Evolutionary conservation across 2,329 filamentous ascomycete species (phyloP).

Genomic region (Fusarium proliferatum): DNA sequence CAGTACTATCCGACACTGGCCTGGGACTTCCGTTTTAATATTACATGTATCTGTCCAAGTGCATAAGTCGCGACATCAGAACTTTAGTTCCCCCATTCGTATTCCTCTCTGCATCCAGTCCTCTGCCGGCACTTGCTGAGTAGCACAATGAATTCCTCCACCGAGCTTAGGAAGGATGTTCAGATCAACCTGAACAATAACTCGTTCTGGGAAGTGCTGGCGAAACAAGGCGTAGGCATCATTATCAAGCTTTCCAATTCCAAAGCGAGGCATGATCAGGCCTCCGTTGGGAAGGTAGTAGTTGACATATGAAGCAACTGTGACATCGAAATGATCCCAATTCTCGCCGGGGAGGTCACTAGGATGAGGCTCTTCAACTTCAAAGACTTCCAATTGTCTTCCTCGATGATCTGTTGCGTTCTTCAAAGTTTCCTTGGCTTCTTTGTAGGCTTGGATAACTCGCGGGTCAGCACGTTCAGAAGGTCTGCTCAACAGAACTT

Average conservation of each 20-base stretch:
- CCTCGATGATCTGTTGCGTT: conserved; percentile 36
- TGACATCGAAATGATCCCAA: neutral
- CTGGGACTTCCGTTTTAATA: too few species aligned
- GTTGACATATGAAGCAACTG: conserved; percentile 40
- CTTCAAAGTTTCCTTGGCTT: conserved; percentile 35
- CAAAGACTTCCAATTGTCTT: conserved; percentile 35
- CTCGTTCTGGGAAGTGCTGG: conserved; percentile 18
- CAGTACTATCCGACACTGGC: too few species aligned
- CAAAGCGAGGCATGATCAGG: conserved; percentile 46
- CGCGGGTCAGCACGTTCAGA: neutral
- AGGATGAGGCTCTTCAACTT: conserved; percentile 41
- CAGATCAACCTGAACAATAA: conserved; percentile 27
- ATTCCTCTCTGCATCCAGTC: neutral
- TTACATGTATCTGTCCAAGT: neutral
- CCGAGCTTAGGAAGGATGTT: conserved; percentile 28
- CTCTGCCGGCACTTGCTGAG: conserved; percentile 40
- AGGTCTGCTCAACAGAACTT: conserved; percentile 39
- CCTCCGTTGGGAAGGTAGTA: conserved; percentile 46
- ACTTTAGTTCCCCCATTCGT: neutral
- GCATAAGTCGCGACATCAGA: neutral
- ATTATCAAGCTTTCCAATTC: conserved; percentile 37
- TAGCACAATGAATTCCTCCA: conserved; percentile 46
- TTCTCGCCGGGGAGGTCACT: neutral
- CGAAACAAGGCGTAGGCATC: conserved; percentile 33
- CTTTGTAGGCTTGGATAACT: conserved; percentile 37